Evolutionary conservation across 2,329 filamentous ascomycete genomes (phyloP), one percentile per base, ranked within the genome.

Genomic region (Colletotrichum sp.): DNA sequence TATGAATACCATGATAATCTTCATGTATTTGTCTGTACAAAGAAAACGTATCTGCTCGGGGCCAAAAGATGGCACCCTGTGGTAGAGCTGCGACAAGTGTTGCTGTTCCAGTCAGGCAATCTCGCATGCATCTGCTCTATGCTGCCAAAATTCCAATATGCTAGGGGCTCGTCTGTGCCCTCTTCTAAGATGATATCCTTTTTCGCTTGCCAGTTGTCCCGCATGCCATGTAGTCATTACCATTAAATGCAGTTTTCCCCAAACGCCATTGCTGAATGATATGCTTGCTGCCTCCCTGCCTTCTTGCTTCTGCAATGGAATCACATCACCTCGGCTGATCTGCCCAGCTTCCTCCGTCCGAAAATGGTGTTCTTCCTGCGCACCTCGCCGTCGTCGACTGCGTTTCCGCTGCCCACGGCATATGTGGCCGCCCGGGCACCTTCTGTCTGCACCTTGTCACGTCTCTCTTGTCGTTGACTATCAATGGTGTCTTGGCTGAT

Each of bases 401-500:
- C 79, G 72, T 85, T 82, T 71, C 82, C 81, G 32, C 81, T 81
- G 18, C 80, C 80, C 30, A 75, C 79, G 28, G 73, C 72, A 66
- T 78, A 79, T 8, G 77, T 76, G 15, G 80, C 80, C 34, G 82
- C 72, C 70, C 79, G 71, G 24, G 73, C 71, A 15, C 80, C 80
- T 74, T 89, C 88, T 66, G 86, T 84, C 76, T 88, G 88, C 10
- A 86, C 86, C 79, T 88, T 89, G 52, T 89, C 88, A 65, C 93
- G 90, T 66, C 95, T 90, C 81, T 96, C 93, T 63, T 91, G 89
- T 64, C 96, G 89, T 77, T 94, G 91, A 79, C 93, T 90, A 79
- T 98, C 96, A 75, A 98, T 95, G 6, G 92, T 91, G 18, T 94
- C 93, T 83, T 98, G 95, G 80, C 93, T 96, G 21, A 98, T 88